Evolutionary conservation across 2,329 filamentous ascomycete genomes (phyloP).

Genomic region (Talaromyces marneffei): DNA sequence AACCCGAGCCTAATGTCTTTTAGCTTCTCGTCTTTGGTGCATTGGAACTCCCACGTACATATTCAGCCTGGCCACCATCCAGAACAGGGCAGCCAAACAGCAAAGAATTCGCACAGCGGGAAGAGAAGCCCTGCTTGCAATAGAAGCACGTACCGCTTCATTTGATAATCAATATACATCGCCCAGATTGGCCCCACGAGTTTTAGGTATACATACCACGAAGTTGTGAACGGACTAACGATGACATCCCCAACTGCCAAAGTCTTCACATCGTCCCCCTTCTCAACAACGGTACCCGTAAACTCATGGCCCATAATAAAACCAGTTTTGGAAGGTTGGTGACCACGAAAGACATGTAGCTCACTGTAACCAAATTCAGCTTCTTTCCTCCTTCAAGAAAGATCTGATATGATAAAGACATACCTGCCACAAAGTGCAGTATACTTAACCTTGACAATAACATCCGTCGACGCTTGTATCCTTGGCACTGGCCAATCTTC

Average conservation of each 20-base stretch:
- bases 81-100: conserved; percentile 66
- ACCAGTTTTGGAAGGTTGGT: conserved; percentile 61
- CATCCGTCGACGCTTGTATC: conserved; percentile 64
- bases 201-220: conserved; percentile 50
- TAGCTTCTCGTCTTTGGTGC: neutral
- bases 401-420: conserved; percentile 22
- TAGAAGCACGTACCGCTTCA: conserved; percentile 70
- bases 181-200: neutral
- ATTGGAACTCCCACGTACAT: conserved; percentile 40
- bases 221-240: conserved; percentile 76
- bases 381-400: neutral
- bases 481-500: conserved; percentile 74
- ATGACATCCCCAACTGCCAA: conserved; percentile 70
- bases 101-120: conserved; percentile 64
- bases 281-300: conserved; percentile 65
- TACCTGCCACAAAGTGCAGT: conserved; percentile 86
- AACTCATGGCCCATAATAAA: conserved; percentile 78
- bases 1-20: conserved; percentile 50
- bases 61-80: conserved; percentile 78
- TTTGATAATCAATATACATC: neutral
- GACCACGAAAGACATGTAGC: conserved; percentile 78
- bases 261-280: conserved; percentile 61
- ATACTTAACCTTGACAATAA: conserved; percentile 76
- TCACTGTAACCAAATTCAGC: conserved; percentile 40
- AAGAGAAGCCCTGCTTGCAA: conserved; percentile 69